phyloP scores from a whole-genome alignment of 345 rosid genomes.

The Erodium maritimum region DNA sequence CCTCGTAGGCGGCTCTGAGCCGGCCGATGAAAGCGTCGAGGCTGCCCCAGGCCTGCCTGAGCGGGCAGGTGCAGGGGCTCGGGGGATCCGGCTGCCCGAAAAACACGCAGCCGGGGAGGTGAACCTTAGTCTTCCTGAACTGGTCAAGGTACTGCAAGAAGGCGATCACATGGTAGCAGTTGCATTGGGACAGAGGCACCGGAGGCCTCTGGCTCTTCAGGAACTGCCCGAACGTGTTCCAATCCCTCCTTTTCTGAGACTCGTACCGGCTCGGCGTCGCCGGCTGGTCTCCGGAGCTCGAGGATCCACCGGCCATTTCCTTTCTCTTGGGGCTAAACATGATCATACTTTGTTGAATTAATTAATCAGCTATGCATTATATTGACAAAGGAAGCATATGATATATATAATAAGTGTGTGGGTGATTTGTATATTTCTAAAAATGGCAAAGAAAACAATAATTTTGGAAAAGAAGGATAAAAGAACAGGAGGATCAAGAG shows the following conservation, averaged over 20 bases:
- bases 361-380: too few relatives aligned
- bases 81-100: slow-evolving; percentile 90
- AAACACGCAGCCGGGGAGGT: slow-evolving; percentile 64
- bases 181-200: slow-evolving; percentile 54
- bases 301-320: slow-evolving; percentile 26
- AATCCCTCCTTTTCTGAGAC: slow-evolving; percentile 69
- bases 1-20: slow-evolving; percentile 86
- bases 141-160: slow-evolving; percentile 73
- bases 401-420: too few relatives aligned
- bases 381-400: too few relatives aligned
- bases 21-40: slow-evolving; percentile 88
- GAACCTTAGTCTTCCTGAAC: slow-evolving; percentile 77
- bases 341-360: too few relatives aligned
- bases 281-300: slow-evolving; percentile 17
- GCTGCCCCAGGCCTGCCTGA: slow-evolving; percentile 90
- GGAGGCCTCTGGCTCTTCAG: slow-evolving; percentile 62
- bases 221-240: slow-evolving; percentile 78
- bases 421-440: too few relatives aligned
- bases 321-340: slow-evolving; percentile 17
- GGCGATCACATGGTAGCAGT: slow-evolving; percentile 51
- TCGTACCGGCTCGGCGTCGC: slow-evolving; percentile 64
- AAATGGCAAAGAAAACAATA: too few relatives aligned
- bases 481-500: too few relatives aligned
- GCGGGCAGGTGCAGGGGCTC: slow-evolving; percentile 80
- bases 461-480: too few relatives aligned